Conservation (phyloP, 495 filamentous ascomycete genomes). For the Penicillium desertorum region DNA sequence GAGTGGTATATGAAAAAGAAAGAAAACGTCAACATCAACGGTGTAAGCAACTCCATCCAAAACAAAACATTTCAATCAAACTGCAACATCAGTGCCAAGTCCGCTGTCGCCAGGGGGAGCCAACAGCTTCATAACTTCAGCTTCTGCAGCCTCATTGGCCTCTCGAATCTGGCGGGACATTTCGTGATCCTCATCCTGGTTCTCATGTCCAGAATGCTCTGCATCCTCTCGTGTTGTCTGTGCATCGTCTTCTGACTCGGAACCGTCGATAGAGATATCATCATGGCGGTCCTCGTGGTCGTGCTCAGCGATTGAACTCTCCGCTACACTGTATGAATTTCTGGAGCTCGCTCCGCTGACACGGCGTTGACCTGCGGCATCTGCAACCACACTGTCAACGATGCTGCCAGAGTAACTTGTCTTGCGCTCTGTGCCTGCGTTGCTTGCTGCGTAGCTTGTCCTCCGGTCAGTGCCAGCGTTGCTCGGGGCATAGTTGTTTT, state of each 20-base stretch:
- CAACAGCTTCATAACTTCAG: constrained; percentile 30
- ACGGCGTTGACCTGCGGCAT: constrained; percentile 48
- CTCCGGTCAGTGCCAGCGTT: constrained; percentile 56
- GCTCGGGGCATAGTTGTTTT: constrained; percentile 38
- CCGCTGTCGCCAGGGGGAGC: constrained; percentile 46
- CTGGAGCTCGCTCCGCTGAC: constrained; percentile 52
- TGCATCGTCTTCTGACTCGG: constrained; percentile 21
- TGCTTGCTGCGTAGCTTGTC: constrained; percentile 45
- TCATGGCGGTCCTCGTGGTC: constrained; percentile 18
- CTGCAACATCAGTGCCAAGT: constrained; percentile 44
- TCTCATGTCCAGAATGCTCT: constrained; percentile 2
- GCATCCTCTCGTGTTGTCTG: constrained; percentile 18
- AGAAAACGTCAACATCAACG: constrained; percentile 10
- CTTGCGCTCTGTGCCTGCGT: constrained; percentile 52
- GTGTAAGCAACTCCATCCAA: constrained; percentile 17
- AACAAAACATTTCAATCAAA: constrained; percentile 18
- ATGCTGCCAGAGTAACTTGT: constrained; percentile 52
- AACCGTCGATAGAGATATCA: constrained; percentile 12
- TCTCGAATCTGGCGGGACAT: constrained; percentile 24
- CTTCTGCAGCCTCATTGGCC: constrained; percentile 34
- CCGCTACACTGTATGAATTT: constrained; percentile 32
- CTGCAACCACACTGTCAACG: constrained; percentile 49
- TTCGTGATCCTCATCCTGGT: constrained; percentile 16
- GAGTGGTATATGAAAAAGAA: constrained; percentile 34
- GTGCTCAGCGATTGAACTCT: constrained; percentile 16